A percentile compares a stretch with the other conserved stretches of the same genome.
phyloP scores from a whole-genome alignment of 768 basidiomycete genomes.

The Wakefieldia striispora region DNA sequence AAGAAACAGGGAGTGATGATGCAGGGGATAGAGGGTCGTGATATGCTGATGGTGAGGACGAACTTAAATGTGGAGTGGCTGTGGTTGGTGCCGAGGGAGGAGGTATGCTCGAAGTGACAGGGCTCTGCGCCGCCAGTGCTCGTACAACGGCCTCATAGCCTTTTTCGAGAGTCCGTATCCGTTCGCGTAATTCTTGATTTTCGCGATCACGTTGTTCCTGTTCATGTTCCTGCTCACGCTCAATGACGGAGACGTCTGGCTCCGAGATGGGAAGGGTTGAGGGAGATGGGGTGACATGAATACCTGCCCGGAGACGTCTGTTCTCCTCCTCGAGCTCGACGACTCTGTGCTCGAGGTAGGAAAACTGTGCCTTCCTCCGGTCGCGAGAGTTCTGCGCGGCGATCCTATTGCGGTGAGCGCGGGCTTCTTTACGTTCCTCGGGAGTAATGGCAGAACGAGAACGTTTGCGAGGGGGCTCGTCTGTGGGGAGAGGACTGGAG shows the following conservation, averaged over 20 bases:
- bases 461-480: conserved; percentile 71
- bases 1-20: conserved; percentile 21
- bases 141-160: conserved; percentile 82
- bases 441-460: conserved; percentile 58
- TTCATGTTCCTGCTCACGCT: conserved; percentile 31
- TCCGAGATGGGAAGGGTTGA: conserved; percentile 13
- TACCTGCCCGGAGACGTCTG: conserved; percentile 61
- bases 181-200: conserved; percentile 72
- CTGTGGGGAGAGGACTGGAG: conserved; percentile 5
- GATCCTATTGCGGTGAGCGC: conserved; percentile 89
- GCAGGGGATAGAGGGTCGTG: conserved; percentile 25
- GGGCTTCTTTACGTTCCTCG: conserved; percentile 82
- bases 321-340: conserved; percentile 84
- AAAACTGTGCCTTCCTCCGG: conserved; percentile 81
- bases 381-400: conserved; percentile 93
- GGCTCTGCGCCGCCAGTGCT: conserved; percentile 61
- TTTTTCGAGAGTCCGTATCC: conserved; percentile 74
- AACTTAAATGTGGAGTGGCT: conserved; percentile 13
- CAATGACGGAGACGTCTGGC: conserved; percentile 24
- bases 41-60: conserved; percentile 22
- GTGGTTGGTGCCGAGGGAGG: conserved; percentile 14
- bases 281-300: conserved; percentile 27
- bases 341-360: conserved; percentile 63
- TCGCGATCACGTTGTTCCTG: conserved; percentile 53
- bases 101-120: conserved; percentile 19